These are phyloP conservation scores for Cercospora zeina DNA, from an alignment of 2,329 filamentous ascomycete species.

Conservation along the genomic window DNA sequence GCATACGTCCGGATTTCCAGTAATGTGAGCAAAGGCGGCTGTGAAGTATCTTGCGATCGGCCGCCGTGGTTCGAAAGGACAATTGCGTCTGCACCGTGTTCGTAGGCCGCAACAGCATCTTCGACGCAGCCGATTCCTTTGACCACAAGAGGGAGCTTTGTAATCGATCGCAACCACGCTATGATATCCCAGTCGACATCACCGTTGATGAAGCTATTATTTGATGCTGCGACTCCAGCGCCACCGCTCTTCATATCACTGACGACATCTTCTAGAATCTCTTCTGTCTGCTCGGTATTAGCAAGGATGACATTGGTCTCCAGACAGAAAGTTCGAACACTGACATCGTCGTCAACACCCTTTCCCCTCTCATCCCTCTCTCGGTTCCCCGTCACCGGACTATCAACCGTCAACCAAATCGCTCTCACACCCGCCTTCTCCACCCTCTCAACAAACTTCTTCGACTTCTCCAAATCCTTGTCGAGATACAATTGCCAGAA, in stretches of 20 bases:
- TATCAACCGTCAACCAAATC: slow-evolving; percentile 61
- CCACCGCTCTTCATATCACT: slow-evolving; percentile 23
- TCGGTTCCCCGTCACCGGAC: slow-evolving; percentile 58
- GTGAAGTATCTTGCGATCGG: slow-evolving; percentile 51
- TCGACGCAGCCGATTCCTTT: slow-evolving; percentile 46
- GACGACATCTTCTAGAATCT: slow-evolving; percentile 29
- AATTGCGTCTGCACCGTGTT: slow-evolving; percentile 49
- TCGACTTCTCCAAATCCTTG: slow-evolving; percentile 54
- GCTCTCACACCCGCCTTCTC: slow-evolving; percentile 52
- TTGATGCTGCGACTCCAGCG: slow-evolving; percentile 30
- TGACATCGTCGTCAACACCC: slow-evolving; percentile 35
- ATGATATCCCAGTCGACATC: slow-evolving; percentile 33
- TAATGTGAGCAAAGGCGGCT: slow-evolving; percentile 59
- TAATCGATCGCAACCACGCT: slow-evolving; percentile 31
- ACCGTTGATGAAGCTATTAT: slow-evolving; percentile 34
- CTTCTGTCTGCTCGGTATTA: slow-evolving; percentile 18
- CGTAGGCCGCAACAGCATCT: slow-evolving; percentile 45
- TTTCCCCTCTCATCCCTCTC: slow-evolving; percentile 48
- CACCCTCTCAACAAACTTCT: slow-evolving; percentile 51
- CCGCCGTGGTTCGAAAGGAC: slow-evolving; percentile 52
- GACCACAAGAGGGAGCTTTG: slow-evolving; percentile 38
- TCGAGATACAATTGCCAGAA: slow-evolving; percentile 65
- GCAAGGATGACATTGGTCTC: neutral
- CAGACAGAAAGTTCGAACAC: neutral
- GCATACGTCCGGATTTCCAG: slow-evolving; percentile 62